phyloP scores from a whole-genome alignment of 768 basidiomycete species.

The Mycena chlorophos region DNA sequence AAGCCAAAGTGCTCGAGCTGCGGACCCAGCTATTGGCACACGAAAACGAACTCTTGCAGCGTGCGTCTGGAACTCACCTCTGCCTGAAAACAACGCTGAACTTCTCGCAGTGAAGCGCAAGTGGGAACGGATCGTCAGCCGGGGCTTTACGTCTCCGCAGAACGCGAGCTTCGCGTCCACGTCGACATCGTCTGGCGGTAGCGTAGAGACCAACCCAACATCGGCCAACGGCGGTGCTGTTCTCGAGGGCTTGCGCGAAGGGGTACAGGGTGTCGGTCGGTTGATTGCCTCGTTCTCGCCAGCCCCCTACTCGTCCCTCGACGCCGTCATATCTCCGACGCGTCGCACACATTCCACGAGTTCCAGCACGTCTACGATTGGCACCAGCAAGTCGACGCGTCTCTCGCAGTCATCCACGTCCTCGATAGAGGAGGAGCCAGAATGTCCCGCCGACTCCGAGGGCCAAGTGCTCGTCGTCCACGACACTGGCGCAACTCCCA shows the following conservation, averaged over 20 bases:
- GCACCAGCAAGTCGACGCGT: slow-evolving; percentile 32
- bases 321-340: slow-evolving; percentile 13
- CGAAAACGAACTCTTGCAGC: slow-evolving; percentile 69
- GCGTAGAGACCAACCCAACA: slow-evolving; percentile 11
- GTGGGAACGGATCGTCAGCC: slow-evolving; percentile 79
- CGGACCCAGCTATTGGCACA: slow-evolving; percentile 71
- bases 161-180: slow-evolving; percentile 21
- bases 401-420: slow-evolving; percentile 49
- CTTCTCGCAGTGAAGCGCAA: slow-evolving; percentile 64
- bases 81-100: slow-evolving; percentile 1
- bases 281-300: slow-evolving; percentile 49
- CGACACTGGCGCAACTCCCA: slow-evolving; percentile 52
- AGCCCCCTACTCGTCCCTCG: slow-evolving; percentile 12
- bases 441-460: slow-evolving; percentile 24
- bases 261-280: slow-evolving; percentile 59
- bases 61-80: slow-evolving; percentile 36
- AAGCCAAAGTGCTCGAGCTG: slow-evolving; percentile 79
- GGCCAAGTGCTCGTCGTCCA: slow-evolving; percentile 43
- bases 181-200: slow-evolving; percentile 21
- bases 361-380: slow-evolving; percentile 24
- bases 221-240: slow-evolving; percentile 36
- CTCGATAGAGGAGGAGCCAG: slow-evolving; percentile 41
- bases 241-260: slow-evolving; percentile 64
- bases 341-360: slow-evolving; percentile 23
- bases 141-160: slow-evolving; percentile 47